Conservation (phyloP, 768 basidiomycete species). For the Tricholomella constricta region DNA sequence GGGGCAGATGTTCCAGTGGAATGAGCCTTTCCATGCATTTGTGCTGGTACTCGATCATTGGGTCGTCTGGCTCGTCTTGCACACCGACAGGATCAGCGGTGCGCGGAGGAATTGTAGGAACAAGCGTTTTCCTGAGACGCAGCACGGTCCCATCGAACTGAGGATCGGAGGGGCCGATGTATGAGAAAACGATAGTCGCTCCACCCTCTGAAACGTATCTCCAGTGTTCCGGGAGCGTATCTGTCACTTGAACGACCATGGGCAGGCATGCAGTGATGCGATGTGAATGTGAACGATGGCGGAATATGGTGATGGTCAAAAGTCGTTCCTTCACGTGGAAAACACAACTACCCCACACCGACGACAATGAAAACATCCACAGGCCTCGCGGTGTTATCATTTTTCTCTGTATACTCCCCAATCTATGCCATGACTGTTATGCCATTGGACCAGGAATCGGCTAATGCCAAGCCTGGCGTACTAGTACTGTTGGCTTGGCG, state of each 20-base stretch:
- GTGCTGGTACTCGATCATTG: conserved; percentile 56
- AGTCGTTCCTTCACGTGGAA: neutral
- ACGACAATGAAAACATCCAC: too few relatives aligned
- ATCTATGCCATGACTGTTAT: too few relatives aligned
- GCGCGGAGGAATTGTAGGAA: conserved; percentile 9
- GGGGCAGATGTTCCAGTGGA: conserved; percentile 58
- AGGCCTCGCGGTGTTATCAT: too few relatives aligned
- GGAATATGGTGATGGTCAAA: too few relatives aligned
- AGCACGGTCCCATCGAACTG: conserved; percentile 67
- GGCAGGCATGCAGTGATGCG: neutral
- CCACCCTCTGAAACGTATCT: conserved; percentile 91
- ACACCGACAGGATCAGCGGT: neutral
- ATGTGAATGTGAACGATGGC: neutral
- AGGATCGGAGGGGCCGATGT: conserved; percentile 55
- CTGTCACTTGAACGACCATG: conserved; percentile 29
- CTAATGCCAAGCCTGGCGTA: too few relatives aligned
- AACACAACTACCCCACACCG: neutral
- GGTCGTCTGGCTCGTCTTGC: conserved; percentile 38
- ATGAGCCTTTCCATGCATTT: conserved; percentile 68
- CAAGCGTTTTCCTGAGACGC: conserved; percentile 66
- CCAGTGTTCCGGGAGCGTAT: conserved; percentile 62
- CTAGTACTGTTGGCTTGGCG: too few relatives aligned
- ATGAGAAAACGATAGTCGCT: conserved; percentile 86
- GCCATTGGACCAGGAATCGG: too few relatives aligned
- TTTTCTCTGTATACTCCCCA: too few relatives aligned